Evolutionary conservation across 2,329 filamentous ascomycete genomes (phyloP).

Genomic region (Cercospora sesami): DNA sequence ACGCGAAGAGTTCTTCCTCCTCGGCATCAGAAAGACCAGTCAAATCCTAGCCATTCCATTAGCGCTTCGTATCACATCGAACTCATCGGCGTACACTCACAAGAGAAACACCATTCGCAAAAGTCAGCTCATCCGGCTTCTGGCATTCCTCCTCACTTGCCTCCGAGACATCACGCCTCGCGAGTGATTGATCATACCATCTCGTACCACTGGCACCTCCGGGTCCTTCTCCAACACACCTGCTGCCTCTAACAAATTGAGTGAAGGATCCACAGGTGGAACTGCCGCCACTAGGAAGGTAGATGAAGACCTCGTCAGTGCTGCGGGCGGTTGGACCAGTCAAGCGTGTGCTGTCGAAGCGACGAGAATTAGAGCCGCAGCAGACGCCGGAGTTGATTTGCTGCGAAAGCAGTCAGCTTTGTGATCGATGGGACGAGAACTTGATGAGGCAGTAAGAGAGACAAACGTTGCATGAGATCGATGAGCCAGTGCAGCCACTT

Average conservation of each 20-base stretch:
- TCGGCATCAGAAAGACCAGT: background rate
- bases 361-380: background rate
- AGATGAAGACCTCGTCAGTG: background rate
- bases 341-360: background rate
- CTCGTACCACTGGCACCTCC: background rate
- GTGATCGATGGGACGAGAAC: background rate
- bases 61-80: background rate
- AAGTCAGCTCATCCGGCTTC: background rate
- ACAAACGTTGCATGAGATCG: background rate
- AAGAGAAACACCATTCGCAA: background rate
- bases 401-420: background rate
- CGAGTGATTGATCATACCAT: background rate
- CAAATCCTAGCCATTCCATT: background rate
- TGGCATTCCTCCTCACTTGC: background rate
- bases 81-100: background rate
- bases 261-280: background rate
- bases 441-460: background rate
- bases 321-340: background rate
- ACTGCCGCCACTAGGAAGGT: background rate
- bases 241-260: background rate
- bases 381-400: background rate
- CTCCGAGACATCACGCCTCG: background rate
- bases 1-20: background rate
- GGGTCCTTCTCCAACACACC: background rate
- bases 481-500: background rate